Evolutionary conservation across 2,329 filamentous ascomycete genomes (phyloP), one percentile per base, ranked within the genome.

Genomic region (Anthostomella pinea): DNA sequence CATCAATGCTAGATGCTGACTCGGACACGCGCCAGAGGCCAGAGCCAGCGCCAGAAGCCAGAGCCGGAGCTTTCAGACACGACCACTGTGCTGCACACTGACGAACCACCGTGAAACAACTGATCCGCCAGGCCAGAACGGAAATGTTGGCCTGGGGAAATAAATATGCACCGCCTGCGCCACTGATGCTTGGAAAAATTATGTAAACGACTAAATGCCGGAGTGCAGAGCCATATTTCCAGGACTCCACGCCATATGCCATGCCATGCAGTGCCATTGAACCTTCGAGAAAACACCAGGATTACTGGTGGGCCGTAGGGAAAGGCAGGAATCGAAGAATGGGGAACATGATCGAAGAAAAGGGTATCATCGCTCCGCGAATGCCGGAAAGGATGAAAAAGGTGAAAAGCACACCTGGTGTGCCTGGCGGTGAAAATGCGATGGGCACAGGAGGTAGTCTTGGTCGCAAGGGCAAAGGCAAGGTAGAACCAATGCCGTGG

Each of bases 341-440:
- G 19, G 18, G 24, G 36, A 41, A 39, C n/a, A n/a, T n/a, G n/a
- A 38, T 13, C 41, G 14, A 25, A 6, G 20, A 25, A 43, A 46
- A 39, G 51, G 50, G 46, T 52, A 56, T 56, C 45, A 46, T 53
- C 44, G 46, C 46, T 45, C 48, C 43, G 37, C 48, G 41, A 42
- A 52, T 54, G 48, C 35, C 38, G 34, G 35, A 33, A 49, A 36
- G 31, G 33, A 43, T 26, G 28, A 37, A 37, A 33, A 30, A 37
- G 36, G 38, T 34, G 22, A 37, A 27, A 24, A 33, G 37, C 42
- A 41, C 30, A 44, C 46, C 13, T 16, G 21, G 47, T 27, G 34
- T n/a, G n/a, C n/a, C n/a, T n/a, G n/a, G n/a, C n/a, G n/a, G n/a
- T n/a, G n/a, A n/a, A n/a, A n/a, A n/a, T n/a, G n/a, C n/a, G n/a